Conservation (phyloP, 208 protist species). For the Baffinella frigidus region DNA sequence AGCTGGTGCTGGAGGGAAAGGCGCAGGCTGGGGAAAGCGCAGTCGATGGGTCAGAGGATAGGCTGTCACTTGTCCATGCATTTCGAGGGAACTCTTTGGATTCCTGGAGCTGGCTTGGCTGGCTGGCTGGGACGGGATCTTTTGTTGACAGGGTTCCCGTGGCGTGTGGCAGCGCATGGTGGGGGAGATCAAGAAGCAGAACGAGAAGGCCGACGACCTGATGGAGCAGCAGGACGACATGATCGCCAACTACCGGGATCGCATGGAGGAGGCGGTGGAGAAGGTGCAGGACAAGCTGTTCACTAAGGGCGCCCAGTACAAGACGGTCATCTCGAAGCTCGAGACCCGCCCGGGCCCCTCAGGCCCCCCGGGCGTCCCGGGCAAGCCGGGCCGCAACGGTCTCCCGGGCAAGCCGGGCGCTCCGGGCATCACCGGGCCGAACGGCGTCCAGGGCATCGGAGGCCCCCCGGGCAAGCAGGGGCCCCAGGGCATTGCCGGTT, state of each 20-base stretch:
- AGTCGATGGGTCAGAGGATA: too few species aligned
- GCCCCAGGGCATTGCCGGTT: conserved; percentile 42
- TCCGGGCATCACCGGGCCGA: conserved; percentile 7
- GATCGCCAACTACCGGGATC: conserved; percentile 62
- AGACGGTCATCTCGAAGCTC: conserved; percentile 3
- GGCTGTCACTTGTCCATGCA: background rate
- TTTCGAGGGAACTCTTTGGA: background rate
- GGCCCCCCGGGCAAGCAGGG: conserved; percentile 37
- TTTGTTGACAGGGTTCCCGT: background rate
- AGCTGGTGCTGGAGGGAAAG: too few species aligned
- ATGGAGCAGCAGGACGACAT: conserved; percentile 61
- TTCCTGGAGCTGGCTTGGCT: background rate
- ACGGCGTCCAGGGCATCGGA: background rate
- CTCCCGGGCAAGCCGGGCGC: conserved; percentile 58
- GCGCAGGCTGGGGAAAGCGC: too few species aligned
- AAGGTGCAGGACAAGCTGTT: conserved; percentile 48
- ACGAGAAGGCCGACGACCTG: conserved; percentile 47
- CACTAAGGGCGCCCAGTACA: conserved; percentile 6
- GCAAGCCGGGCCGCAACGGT: conserved; percentile 51
- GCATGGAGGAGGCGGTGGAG: conserved; percentile 59
- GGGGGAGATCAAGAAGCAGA: conserved; percentile 54
- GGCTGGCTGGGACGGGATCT: background rate
- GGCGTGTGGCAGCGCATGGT: conserved; percentile 55
- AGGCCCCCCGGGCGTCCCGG: conserved; percentile 34
- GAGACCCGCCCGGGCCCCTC: conserved; percentile 50